Evolutionary conservation across 306 rosid genomes (phyloP).

Genomic region (Acacia acuminata): DNA sequence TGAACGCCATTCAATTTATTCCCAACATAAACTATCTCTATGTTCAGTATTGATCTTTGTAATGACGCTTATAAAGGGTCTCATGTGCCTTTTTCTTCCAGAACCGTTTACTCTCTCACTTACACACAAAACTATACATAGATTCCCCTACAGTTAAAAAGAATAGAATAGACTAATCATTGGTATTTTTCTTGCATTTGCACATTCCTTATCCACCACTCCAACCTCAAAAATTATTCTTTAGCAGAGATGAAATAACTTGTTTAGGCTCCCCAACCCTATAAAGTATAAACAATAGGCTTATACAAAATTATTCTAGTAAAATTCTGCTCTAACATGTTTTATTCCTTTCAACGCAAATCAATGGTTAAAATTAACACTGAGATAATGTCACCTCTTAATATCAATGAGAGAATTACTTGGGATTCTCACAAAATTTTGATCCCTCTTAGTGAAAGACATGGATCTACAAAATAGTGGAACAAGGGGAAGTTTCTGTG

Average conservation of each 20-base stretch:
- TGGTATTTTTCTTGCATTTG: slow-evolving; percentile 50
- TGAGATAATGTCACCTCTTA: not conserved
- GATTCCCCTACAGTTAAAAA: slow-evolving; percentile 67
- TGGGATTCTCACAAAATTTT: not conserved
- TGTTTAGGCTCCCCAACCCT: slow-evolving; percentile 16
- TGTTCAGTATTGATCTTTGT: slow-evolving; percentile 21
- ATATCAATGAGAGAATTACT: not conserved
- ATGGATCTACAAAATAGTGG: slow-evolving; percentile 4
- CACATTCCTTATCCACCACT: slow-evolving; percentile 68
- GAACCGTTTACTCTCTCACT: not conserved
- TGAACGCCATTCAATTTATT: no score
- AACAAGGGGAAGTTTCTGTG: slow-evolving; percentile 39
- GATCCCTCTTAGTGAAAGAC: not conserved
- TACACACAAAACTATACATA: not conserved
- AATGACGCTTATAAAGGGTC: slow-evolving; percentile 20
- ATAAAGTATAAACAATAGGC: not conserved
- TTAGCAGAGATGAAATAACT: slow-evolving; percentile 16
- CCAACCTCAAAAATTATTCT: slow-evolving; percentile 38
- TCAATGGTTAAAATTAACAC: not conserved
- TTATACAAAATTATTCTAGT: not conserved
- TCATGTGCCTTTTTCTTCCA: not conserved
- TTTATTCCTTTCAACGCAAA: not conserved
- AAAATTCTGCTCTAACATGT: not conserved
- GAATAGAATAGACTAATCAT: slow-evolving; percentile 56
- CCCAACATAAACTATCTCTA: not conserved